Base-by-base conservation (phyloP, 306 rosid genomes). In the Cucurbita pepo region DNA sequence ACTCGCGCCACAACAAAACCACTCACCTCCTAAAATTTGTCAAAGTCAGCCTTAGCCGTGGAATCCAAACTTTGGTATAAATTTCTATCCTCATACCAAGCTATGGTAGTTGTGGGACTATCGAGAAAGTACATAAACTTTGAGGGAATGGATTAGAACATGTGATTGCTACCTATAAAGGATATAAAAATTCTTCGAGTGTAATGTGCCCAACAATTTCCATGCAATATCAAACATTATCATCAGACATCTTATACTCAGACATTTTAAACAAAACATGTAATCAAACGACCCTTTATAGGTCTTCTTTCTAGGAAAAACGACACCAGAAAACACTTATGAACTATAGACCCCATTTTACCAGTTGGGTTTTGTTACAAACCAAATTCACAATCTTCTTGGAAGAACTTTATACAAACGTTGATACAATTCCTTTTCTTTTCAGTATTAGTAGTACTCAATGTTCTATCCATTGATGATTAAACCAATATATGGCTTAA, bases 401-500 rank as follows among this genome's bases (percentile, higher is more conserved):
- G 25, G 25, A 54, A 54, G 57, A 54, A 54, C 0, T 61, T 71
- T 13, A 41, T 18, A 18, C 25, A 53, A 55, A 58, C 4, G 41
- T 25, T 58, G 7, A 59, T 14, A 7, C 66, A 60, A 14, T 36
- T 13, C 4, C 12, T 16, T 16, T 18, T 7, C 2, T 53, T 40
- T 18, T 54, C 48, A 61, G 9, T 60, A n/a, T 11, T 1, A 1
- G 0, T 6, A 4, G 3, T 7, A 1, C 4, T 34, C 38, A 36
- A 53, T 53, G 57, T 60, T n/a, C 55, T 66, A 21, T 10, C 40
- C 40, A 45, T 47, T 67, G 7, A 47, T 57, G 14, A 82, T 45
- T 4, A 82, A 75, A 13, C 72, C 88, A 55, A 86, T 72, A 19
- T 69, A 89, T 34, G 83, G 76, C 56, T 86, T 83, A 0, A 82